Base-by-base conservation (phyloP, 129 eudicot species). In the Arctium lappa region DNA sequence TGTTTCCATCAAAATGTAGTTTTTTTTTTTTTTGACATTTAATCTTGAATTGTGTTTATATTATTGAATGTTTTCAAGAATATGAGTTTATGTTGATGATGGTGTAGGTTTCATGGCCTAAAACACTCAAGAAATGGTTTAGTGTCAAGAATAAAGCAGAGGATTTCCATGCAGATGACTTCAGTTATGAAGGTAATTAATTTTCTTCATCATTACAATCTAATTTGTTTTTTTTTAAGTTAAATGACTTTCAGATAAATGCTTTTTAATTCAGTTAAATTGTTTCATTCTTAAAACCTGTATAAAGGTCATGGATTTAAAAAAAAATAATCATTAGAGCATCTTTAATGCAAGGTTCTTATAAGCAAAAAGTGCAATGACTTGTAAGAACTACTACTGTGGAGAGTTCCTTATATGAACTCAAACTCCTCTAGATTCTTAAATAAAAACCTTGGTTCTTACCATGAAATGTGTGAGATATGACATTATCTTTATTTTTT, bases 121-220 rank as follows among this genome's bases (percentile, higher is more conserved):
- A 93, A 88, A 88, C 89, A 77, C 82, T 95, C 83, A 95, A 93
- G 93, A 95, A 95, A 87, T 95, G 97, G 99, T 86, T 95, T 83
- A 93, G 90, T 74, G 87, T 91, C 87, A 90, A 86, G 91, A 90
- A 81, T 76, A 93, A 91, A 86, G 86, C 87, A 79, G 93, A 90
- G 81, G 97, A 91, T 44, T 91, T 92, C 86, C 97, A 91, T 79
- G 97, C 97, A 29, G 97, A 93, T 85, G 93, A 87, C 73, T 74
- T 87, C 79, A 85, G 65, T 77, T 76, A 80, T 74, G 88, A 74
- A 90, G 97, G 97, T 95, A 62, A 66, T 31, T 95, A 62, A 66
- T 31, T 79, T 77, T 63, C 71, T 72, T 63, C 56, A 60, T 60
- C 5, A 42, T 46, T 6, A 37, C 30, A 72, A 15, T 78, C 69